Percentiles rank a stretch among this genome's conserved stretches.
These are phyloP conservation scores for Penicillium chermesinum DNA, from an alignment of 495 filamentous ascomycete species.

Conservation along the genomic window DNA sequence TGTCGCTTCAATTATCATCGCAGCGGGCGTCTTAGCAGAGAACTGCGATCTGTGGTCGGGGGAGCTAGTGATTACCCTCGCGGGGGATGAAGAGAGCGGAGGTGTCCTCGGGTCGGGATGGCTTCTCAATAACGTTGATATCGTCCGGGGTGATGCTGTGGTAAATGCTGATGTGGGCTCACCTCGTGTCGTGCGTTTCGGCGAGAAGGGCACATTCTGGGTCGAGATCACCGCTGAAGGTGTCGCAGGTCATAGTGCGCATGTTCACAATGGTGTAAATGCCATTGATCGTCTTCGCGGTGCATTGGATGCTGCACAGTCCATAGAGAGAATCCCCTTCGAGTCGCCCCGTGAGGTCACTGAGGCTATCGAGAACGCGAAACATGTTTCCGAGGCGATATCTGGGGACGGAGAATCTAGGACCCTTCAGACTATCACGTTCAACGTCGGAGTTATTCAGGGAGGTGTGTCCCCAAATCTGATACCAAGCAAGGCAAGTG, in stretches of 20 bases:
- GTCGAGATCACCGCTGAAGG: neutral
- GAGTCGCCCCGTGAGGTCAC: neutral
- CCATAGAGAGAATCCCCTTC: neutral
- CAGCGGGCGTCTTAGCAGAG: neutral
- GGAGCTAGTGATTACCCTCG: neutral
- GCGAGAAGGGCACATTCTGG: neutral
- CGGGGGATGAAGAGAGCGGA: neutral
- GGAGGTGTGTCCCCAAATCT: neutral
- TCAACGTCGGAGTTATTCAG: neutral
- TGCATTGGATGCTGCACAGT: neutral
- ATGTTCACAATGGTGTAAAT: neutral
- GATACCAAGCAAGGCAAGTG: neutral
- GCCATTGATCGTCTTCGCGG: neutral
- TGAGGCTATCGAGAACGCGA: neutral
- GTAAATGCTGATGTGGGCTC: neutral
- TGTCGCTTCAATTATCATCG: neutral
- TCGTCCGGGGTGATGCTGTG: neutral
- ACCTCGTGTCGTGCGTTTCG: neutral
- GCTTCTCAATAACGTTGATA: neutral
- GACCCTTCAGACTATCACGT: neutral
- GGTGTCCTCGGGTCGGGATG: neutral
- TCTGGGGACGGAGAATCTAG: neutral
- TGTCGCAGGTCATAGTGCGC: neutral
- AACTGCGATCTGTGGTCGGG: neutral
- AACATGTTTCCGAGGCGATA: neutral